These are phyloP conservation scores for Pittosporum tobira DNA, from an alignment of 129 eudicot genomes.

Conservation along the genomic window DNA sequence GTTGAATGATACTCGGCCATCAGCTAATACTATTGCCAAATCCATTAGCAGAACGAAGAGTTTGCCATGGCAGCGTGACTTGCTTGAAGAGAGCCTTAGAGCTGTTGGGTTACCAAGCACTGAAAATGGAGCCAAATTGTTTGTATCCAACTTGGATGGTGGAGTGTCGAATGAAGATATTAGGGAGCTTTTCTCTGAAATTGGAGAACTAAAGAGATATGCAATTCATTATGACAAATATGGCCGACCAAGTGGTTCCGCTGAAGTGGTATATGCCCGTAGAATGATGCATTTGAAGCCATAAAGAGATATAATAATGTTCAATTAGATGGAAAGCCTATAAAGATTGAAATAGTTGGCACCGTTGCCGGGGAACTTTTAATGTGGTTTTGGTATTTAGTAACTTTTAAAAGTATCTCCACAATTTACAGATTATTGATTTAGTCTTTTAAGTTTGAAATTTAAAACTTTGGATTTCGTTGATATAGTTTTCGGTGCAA, in stretches of 20 bases:
- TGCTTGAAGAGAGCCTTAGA: slow-evolving; percentile 80
- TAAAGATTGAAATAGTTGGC: slow-evolving; percentile 84
- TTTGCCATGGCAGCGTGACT: slow-evolving; percentile 76
- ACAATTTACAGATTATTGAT: too few species aligned
- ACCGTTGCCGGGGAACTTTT: too few species aligned
- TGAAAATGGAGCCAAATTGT: slow-evolving; percentile 67
- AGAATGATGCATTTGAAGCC: slow-evolving; percentile 82
- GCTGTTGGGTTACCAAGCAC: slow-evolving; percentile 62
- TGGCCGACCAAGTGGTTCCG: slow-evolving; percentile 90
- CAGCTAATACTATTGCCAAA: slow-evolving; percentile 74
- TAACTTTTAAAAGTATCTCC: too few species aligned
- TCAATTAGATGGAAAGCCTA: slow-evolving; percentile 80
- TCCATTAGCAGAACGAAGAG: slow-evolving; percentile 64
- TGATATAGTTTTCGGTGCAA: too few species aligned
- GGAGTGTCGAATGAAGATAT: slow-evolving; percentile 93
- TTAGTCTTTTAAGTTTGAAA: too few species aligned
- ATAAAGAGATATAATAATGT: slow-evolving; percentile 68
- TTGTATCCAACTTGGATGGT: slow-evolving; percentile 68
- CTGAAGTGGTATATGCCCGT: slow-evolving; percentile 71
- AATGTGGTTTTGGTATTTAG: too few species aligned
- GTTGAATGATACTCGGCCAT: slow-evolving; percentile 61
- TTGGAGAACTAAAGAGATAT: slow-evolving; percentile 86
- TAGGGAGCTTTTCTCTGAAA: slow-evolving; percentile 88
- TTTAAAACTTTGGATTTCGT: too few species aligned
- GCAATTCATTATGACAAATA: slow-evolving; percentile 83